Base-by-base conservation (phyloP, 345 rosid genomes). In the Fremontodendron californicum region DNA sequence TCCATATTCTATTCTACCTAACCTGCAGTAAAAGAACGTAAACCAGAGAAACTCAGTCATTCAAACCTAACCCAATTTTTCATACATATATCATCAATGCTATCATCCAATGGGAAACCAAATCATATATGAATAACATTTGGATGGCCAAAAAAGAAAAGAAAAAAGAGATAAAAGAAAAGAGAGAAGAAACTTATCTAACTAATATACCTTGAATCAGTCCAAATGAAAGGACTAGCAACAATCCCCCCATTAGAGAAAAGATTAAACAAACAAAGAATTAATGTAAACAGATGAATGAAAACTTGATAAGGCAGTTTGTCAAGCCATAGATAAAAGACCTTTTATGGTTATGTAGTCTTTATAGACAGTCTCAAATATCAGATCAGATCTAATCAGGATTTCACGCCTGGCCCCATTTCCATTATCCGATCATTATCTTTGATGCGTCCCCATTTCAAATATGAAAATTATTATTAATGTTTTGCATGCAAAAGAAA, bases 291-390 rank as follows among this genome's bases (percentile, higher is more conserved):
- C 42, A 16, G n/a, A 46, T 29, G 40, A 48, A 43, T 2, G 9
- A 43, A 21, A 9, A 67, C 63, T 25, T 57, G 71, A 68, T 58
- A 40, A 49, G 42, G 65, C 42, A 33, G 61, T 46, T 77, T 77
- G 52, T 69, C 73, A 23, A 7, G 18, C 68, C 55, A 2, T 18
- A 51, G 21, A 51, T 16, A 49, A 51, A 51, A 51, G 9, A 19
- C 57, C 21, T 51, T 45, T 51, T 51, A 51, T 18, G 21, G 21
- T 5, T 51, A 51, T 15, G 16, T 5, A 51, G 23, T 51, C 23
- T 51, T 51, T 51, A 51, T 51, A 51, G 57, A 51, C 57, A 19
- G 25, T 19, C 18, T 51, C 57, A 18, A 51, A 15, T 49, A 49
- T 51, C 21, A 51, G n/a, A 48, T 48, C 16, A 16, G 57, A 51